A percentile compares a stretch with the other conserved stretches of the same genome.
Evolutionary conservation across 2,329 filamentous ascomycete species (phyloP).

Genomic region (Colletotrichum horii): DNA sequence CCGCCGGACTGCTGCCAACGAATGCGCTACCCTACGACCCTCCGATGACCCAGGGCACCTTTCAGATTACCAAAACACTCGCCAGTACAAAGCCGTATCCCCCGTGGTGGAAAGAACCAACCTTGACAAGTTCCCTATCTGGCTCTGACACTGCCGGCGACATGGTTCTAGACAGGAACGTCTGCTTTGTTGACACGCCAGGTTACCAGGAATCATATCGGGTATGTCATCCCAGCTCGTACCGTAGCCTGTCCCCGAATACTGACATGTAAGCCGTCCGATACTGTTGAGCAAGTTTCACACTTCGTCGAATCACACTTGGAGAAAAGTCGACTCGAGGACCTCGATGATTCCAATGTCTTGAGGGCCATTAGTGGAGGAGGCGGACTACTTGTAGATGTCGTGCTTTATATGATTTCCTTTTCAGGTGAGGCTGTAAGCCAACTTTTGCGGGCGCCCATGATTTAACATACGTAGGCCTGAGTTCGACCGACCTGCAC

Average conservation of each 20-base stretch:
- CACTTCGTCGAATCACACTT: constrained; percentile 77
- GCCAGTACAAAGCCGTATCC: constrained; percentile 87
- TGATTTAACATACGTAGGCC: constrained; percentile 44
- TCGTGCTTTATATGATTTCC: constrained; percentile 81
- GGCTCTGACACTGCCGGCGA: constrained; percentile 57
- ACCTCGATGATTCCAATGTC: constrained; percentile 76
- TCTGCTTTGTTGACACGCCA: constrained; percentile 91
- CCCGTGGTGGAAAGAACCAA: constrained; percentile 84
- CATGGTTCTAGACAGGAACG: constrained; percentile 83
- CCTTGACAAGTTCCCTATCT: constrained; percentile 66
- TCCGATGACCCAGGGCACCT: not conserved
- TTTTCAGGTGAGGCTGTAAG: constrained; percentile 63
- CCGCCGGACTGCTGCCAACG: not conserved
- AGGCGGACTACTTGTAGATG: constrained; percentile 84
- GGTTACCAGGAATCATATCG: constrained; percentile 62
- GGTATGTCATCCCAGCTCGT: constrained; percentile 40
- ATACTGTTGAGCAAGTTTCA: constrained; percentile 64
- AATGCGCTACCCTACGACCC: not conserved
- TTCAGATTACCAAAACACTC: constrained; percentile 69
- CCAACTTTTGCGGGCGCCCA: constrained; percentile 29
- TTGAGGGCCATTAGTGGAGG: constrained; percentile 79
- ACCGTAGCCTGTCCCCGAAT: not conserved
- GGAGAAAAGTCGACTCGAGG: constrained; percentile 62
- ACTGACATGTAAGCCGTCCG: constrained; percentile 41
- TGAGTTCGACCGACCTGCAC: constrained; percentile 61